Conservation (phyloP, 306 rosid genomes). For the Quercus suber region DNA sequence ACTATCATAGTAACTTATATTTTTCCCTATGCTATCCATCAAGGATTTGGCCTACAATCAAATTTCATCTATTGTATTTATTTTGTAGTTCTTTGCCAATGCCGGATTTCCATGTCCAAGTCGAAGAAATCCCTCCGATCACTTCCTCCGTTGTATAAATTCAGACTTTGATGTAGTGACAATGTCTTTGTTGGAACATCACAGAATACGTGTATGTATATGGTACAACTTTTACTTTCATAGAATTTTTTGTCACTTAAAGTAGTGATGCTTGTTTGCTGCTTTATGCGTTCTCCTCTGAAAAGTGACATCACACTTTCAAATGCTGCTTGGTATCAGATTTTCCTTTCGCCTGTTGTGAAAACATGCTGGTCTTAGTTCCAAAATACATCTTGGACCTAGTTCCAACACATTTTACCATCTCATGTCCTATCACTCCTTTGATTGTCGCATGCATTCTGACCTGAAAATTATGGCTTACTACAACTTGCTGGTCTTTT, state of each 20-base stretch:
- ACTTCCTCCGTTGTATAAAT: conserved; percentile 85
- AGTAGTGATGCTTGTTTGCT: background rate
- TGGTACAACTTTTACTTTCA: background rate
- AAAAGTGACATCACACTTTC: background rate
- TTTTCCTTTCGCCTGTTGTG: background rate
- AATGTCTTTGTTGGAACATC: conserved; percentile 37
- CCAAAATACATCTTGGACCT: background rate
- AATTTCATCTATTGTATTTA: background rate
- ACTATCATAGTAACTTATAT: background rate
- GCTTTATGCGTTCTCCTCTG: background rate
- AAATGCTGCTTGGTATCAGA: background rate
- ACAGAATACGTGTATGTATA: conserved; percentile 39
- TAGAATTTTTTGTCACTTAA: background rate
- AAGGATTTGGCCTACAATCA: background rate
- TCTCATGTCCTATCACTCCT: background rate
- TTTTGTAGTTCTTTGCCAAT: conserved; percentile 71
- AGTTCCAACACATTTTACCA: background rate
- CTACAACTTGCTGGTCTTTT: background rate
- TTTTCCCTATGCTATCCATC: background rate
- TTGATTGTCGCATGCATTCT: background rate
- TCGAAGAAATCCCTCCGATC: conserved; percentile 92
- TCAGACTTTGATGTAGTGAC: conserved; percentile 78
- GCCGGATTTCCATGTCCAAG: conserved; percentile 93
- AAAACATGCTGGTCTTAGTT: background rate
- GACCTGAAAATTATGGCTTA: background rate